Conservation (phyloP, 1,284 basidiomycete species). For the Rhodotorula sp. region DNA sequence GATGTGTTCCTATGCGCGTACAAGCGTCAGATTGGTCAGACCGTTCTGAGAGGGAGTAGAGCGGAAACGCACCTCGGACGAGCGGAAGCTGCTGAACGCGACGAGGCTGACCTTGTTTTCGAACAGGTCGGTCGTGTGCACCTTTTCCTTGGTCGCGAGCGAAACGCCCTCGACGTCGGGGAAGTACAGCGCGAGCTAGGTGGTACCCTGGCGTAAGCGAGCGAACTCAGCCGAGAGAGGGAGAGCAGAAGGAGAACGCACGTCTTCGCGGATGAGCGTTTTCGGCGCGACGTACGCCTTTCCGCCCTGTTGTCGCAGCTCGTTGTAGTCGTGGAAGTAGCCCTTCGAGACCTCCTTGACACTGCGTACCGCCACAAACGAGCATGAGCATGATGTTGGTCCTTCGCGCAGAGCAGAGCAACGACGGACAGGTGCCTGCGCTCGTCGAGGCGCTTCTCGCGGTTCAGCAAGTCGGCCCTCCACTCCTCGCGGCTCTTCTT, state of each 20-base stretch:
- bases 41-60: no score
- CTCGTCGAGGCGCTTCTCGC: slow-evolving; percentile 69
- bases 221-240: not conserved
- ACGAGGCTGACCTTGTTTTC: slow-evolving; percentile 75
- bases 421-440: slow-evolving; percentile 69
- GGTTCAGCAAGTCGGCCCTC: slow-evolving; percentile 69
- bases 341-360: slow-evolving; percentile 83
- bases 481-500: slow-evolving; percentile 65
- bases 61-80: slow-evolving; percentile 71
- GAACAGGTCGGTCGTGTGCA: slow-evolving; percentile 77
- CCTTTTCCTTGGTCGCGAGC: slow-evolving; percentile 57
- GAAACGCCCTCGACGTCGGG: slow-evolving; percentile 81
- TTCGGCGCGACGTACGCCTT: slow-evolving; percentile 94
- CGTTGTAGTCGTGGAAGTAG: slow-evolving; percentile 87
- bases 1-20: slow-evolving; percentile 67
- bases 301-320: slow-evolving; percentile 77
- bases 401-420: not conserved
- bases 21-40: no score
- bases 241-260: slow-evolving; percentile 52
- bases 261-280: slow-evolving; percentile 84
- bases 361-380: slow-evolving; percentile 53
- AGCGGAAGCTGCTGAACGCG: slow-evolving; percentile 74
- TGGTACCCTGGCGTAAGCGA: not conserved
- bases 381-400: not conserved
- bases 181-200: slow-evolving; percentile 68